Conservation (phyloP, 1,284 basidiomycete species). For the Mrakiaceae sp. region DNA sequence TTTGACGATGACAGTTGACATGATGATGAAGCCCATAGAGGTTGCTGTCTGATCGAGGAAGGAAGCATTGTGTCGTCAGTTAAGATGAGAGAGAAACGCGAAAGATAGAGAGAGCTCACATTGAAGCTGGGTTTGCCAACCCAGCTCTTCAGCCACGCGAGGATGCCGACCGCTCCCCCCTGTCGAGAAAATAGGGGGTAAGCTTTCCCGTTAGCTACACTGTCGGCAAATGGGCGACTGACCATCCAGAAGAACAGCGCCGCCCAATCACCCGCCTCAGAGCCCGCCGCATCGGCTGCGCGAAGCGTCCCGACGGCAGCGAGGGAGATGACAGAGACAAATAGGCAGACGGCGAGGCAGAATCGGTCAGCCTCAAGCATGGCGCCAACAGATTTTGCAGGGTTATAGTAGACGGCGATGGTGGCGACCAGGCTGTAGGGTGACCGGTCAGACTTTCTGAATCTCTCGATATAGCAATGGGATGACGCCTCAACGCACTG, state of each 20-base stretch:
- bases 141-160: conserved; percentile 69
- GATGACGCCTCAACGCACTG: conserved; percentile 27
- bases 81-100: background rate
- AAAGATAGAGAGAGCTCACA: conserved; percentile 36
- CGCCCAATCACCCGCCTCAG: conserved; percentile 32
- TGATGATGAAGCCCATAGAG: conserved; percentile 77
- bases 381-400: conserved; percentile 62
- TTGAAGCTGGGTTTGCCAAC: conserved; percentile 83
- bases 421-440: conserved; percentile 62
- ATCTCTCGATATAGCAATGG: conserved; percentile 36
- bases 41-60: conserved; percentile 7
- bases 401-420: conserved; percentile 44
- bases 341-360: conserved; percentile 59
- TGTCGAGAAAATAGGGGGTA: no score
- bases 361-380: conserved; percentile 83
- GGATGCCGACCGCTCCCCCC: conserved; percentile 62
- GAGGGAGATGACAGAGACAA: conserved; percentile 60
- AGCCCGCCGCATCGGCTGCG: conserved; percentile 25
- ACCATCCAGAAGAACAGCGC: conserved; percentile 61
- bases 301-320: conserved; percentile 59
- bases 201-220: no score
- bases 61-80: no score
- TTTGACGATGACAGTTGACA: conserved; percentile 77
- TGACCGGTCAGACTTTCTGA: no score
- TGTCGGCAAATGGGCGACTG: no score